These are phyloP conservation scores for Petunia hybrid DNA, from an alignment of 305 asterid genomes.

Conservation along the genomic window DNA sequence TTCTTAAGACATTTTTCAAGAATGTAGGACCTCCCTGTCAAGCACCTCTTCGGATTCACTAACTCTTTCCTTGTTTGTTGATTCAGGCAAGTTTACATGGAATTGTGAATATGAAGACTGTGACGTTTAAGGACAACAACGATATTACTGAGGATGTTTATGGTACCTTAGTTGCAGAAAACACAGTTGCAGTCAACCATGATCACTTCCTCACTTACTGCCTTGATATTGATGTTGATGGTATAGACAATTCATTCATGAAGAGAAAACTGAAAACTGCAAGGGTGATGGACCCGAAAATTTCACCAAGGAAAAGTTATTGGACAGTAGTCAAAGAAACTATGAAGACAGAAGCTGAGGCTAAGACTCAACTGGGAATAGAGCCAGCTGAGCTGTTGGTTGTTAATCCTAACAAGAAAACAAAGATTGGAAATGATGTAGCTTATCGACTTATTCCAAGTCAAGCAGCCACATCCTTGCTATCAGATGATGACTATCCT, in stretches of 20 bases:
- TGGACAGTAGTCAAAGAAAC: constrained; percentile 65
- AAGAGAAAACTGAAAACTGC: constrained; percentile 51
- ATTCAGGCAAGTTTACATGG: constrained; percentile 71
- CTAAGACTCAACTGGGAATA: constrained; percentile 47
- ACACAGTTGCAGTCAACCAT: constrained; percentile 63
- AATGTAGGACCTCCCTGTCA: too few relatives aligned
- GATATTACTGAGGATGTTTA: constrained; percentile 41
- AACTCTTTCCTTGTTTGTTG: neutral
- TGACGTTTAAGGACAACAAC: constrained; percentile 43
- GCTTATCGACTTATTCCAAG: constrained; percentile 66
- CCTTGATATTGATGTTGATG: constrained; percentile 72
- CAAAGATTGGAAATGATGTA: constrained; percentile 57
- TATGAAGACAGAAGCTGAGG: constrained; percentile 53
- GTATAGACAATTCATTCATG: constrained; percentile 54
- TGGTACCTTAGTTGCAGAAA: constrained; percentile 64
- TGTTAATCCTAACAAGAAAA: constrained; percentile 63
- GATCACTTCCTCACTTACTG: constrained; percentile 74
- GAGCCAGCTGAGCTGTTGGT: constrained; percentile 56
- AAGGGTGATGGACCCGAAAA: constrained; percentile 24
- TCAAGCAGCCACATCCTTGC: constrained; percentile 54
- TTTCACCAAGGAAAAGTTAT: constrained; percentile 73
- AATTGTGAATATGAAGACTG: constrained; percentile 62
- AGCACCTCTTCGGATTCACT: too few relatives aligned
- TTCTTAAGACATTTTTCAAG: too few relatives aligned
- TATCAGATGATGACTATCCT: constrained; percentile 67